Conservation (phyloP, 108 stramenopile species). For the Nitzschia inconspicua region DNA sequence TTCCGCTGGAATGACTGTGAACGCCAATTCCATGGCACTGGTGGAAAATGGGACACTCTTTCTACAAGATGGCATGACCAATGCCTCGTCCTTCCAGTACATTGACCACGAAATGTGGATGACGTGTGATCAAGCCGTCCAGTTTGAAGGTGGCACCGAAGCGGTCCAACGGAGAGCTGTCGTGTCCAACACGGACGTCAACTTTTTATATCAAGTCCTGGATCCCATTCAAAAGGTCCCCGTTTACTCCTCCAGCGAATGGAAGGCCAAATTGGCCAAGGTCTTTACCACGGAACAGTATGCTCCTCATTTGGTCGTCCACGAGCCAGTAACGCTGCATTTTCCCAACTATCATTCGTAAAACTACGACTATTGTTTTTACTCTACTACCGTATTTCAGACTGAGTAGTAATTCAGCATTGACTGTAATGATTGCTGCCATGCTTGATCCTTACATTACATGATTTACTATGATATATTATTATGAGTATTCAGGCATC, state of each 20-base stretch:
- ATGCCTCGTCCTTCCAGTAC: slow-evolving; percentile 20
- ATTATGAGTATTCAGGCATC: no score
- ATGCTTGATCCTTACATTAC: no score
- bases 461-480: no score
- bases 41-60: slow-evolving; percentile 52
- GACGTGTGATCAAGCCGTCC: slow-evolving; percentile 38
- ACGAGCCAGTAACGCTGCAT: slow-evolving; percentile 45
- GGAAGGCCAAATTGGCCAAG: slow-evolving; percentile 36
- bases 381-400: no score
- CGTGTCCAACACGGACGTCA: slow-evolving; percentile 48
- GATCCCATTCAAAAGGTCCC: background rate
- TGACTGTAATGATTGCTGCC: no score
- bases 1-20: slow-evolving; percentile 59
- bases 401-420: no score
- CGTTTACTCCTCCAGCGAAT: slow-evolving; percentile 8
- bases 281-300: slow-evolving; percentile 45
- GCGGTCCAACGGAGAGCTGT: slow-evolving; percentile 46
- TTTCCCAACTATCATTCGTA: no score
- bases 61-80: slow-evolving; percentile 55
- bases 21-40: slow-evolving; percentile 36
- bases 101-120: slow-evolving; percentile 17
- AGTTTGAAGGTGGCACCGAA: slow-evolving; percentile 61
- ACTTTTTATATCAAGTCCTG: slow-evolving; percentile 39
- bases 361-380: no score
- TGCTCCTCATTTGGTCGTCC: slow-evolving; percentile 46